These are phyloP conservation scores for Venturia oleaginea DNA, from an alignment of 2,329 filamentous ascomycete species.

Conservation along the genomic window DNA sequence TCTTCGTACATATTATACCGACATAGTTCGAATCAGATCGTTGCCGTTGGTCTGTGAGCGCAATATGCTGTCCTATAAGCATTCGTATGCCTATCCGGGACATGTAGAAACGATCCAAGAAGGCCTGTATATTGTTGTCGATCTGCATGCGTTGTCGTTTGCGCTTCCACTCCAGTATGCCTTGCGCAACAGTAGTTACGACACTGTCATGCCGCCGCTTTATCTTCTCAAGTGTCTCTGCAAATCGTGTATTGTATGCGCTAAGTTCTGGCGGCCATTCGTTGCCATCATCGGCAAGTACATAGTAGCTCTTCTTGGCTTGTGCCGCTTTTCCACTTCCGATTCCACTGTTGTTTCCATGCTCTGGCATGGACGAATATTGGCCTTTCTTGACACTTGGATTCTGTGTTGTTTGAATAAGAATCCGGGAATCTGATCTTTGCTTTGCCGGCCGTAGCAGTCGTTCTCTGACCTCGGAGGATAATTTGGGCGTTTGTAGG, in stretches of 20 bases:
- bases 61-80: slow-evolving; percentile 98
- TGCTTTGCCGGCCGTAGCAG: slow-evolving; percentile 59
- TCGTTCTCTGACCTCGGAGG: slow-evolving; percentile 65
- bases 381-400: slow-evolving; percentile 81
- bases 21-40: slow-evolving; percentile 89
- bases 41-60: slow-evolving; percentile 85
- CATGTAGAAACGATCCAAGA: slow-evolving; percentile 99
- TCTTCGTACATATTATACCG: slow-evolving; percentile 98
- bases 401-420: slow-evolving; percentile 79
- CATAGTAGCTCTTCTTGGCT: slow-evolving; percentile 67
- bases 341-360: slow-evolving; percentile 39
- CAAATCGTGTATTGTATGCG: slow-evolving; percentile 88
- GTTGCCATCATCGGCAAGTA: slow-evolving; percentile 75
- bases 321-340: slow-evolving; percentile 41
- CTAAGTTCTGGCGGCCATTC: slow-evolving; percentile 93
- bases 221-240: slow-evolving; percentile 82
- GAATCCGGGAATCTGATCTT: slow-evolving; percentile 51
- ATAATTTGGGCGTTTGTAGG: slow-evolving; percentile 67
- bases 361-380: slow-evolving; percentile 51
- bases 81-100: slow-evolving; percentile 97
- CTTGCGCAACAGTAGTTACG: slow-evolving; percentile 95
- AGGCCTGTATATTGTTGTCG: slow-evolving; percentile 92
- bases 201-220: slow-evolving; percentile 95
- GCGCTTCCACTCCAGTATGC: slow-evolving; percentile 96
- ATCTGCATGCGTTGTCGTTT: slow-evolving; percentile 96